phyloP scores from a whole-genome alignment of 1,139 yeast species.

The Candida gigantensis region DNA sequence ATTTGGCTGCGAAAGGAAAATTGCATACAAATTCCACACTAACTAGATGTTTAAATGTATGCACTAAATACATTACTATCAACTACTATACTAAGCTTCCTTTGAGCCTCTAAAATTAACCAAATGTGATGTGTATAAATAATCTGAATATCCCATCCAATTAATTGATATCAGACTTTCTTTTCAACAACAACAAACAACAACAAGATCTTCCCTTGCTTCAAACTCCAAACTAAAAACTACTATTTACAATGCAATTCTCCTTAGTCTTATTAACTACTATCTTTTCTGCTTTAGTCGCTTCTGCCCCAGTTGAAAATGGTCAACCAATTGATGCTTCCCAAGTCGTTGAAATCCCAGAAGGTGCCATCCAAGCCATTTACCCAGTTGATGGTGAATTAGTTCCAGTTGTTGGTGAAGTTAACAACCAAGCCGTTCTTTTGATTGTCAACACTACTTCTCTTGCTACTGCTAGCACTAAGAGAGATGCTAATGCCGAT shows the following conservation, averaged over 20 bases:
- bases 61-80: neutral
- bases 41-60: neutral
- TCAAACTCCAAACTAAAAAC: constrained; percentile 1
- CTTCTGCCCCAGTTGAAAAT: constrained; percentile 12
- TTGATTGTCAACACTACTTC: constrained; percentile 10
- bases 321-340: constrained; percentile 6
- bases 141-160: neutral
- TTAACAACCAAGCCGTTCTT: constrained; percentile 8
- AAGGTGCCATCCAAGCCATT: constrained; percentile 9
- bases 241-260: constrained; percentile 12
- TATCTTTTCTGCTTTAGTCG: constrained; percentile 12
- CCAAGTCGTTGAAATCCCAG: constrained; percentile 9
- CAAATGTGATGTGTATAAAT: neutral
- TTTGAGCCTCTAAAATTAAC: no score
- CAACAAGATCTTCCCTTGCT: neutral
- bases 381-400: constrained; percentile 10
- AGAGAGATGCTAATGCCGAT: constrained; percentile 10
- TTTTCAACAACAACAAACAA: constrained; percentile 2
- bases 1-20: constrained; percentile 16
- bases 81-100: no score
- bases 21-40: neutral
- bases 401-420: constrained; percentile 8
- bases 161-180: neutral
- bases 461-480: neutral
- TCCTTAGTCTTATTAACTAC: constrained; percentile 14